phyloP scores from a whole-genome alignment of 768 basidiomycete genomes.

The Lenzites betulinus region DNA sequence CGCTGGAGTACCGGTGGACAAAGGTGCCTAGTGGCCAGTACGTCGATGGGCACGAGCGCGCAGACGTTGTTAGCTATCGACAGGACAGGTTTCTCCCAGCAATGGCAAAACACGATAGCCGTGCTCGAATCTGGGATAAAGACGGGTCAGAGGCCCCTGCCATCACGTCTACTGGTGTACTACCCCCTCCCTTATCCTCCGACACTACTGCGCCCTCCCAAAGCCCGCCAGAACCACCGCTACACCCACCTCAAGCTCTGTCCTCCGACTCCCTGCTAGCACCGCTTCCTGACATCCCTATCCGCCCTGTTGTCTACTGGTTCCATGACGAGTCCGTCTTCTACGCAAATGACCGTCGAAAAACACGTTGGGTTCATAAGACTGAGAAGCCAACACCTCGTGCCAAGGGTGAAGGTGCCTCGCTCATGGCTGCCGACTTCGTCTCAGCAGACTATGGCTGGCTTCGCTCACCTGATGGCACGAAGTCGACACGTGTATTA shows the following conservation, averaged over 20 bases:
- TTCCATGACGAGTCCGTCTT: no score
- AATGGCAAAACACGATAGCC: not conserved
- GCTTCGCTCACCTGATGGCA: constrained; percentile 29
- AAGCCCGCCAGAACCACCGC: not conserved
- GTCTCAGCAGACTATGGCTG: constrained; percentile 34
- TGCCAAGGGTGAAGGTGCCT: constrained; percentile 42
- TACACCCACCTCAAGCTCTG: no score
- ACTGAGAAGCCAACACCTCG: constrained; percentile 32
- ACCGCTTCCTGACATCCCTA: not conserved
- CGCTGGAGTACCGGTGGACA: constrained; percentile 36
- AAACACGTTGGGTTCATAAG: constrained; percentile 34
- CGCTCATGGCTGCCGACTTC: constrained; percentile 42
- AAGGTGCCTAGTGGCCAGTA: constrained; percentile 36
- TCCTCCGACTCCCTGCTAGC: not conserved
- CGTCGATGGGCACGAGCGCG: constrained; percentile 41
- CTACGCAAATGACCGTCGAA: constrained; percentile 40
- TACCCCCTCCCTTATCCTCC: no score
- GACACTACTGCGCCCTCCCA: no score
- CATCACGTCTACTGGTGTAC: no score
- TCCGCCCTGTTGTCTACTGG: constrained; percentile 28
- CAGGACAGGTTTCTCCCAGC: constrained; percentile 30
- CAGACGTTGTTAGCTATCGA: constrained; percentile 38
- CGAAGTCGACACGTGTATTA: constrained; percentile 15
- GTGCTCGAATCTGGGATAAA: not conserved
- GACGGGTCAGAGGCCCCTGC: constrained; percentile 10